Evolutionary conservation across 176 grass and related monocot species (phyloP).

Genomic region (Cenchrus fungigraminus): DNA sequence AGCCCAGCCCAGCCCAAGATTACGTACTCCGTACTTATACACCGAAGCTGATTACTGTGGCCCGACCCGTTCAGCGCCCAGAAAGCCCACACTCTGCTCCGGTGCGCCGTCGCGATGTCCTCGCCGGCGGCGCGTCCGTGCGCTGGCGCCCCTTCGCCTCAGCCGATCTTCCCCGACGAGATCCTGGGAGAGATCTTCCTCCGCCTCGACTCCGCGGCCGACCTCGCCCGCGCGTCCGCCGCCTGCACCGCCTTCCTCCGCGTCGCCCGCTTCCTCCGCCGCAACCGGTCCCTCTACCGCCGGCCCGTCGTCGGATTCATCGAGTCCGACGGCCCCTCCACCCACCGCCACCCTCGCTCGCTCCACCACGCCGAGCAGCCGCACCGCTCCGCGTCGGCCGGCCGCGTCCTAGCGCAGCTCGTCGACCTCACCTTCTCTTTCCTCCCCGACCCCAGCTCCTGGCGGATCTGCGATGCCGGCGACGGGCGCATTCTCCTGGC

Average conservation of each 20-base stretch:
- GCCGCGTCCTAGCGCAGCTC: neutral
- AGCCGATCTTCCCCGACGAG: neutral
- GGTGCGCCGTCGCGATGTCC: neutral
- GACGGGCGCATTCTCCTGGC: too few relatives aligned
- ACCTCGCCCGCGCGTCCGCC: neutral
- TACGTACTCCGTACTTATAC: too few relatives aligned
- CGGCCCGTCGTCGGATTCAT: neutral
- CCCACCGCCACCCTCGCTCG: neutral
- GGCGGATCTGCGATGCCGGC: too few relatives aligned
- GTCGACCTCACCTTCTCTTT: neutral
- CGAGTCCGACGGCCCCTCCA: neutral
- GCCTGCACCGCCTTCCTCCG: too few relatives aligned
- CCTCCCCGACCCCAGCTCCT: neutral
- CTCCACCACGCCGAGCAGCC: neutral
- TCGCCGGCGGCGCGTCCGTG: neutral
- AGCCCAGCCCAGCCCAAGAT: too few relatives aligned
- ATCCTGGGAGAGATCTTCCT: constrained; percentile 5
- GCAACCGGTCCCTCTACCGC: neutral
- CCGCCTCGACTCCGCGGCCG: neutral
- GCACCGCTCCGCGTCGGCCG: neutral
- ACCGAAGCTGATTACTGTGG: too few relatives aligned
- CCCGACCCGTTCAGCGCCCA: too few relatives aligned
- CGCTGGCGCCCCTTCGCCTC: neutral
- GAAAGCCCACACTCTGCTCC: too few relatives aligned
- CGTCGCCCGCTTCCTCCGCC: neutral